A percentile compares a stretch with the other conserved stretches of the same genome.
Evolutionary conservation across 1,284 basidiomycete genomes (phyloP).

Genomic region (Leccinum cinnamomeum): DNA sequence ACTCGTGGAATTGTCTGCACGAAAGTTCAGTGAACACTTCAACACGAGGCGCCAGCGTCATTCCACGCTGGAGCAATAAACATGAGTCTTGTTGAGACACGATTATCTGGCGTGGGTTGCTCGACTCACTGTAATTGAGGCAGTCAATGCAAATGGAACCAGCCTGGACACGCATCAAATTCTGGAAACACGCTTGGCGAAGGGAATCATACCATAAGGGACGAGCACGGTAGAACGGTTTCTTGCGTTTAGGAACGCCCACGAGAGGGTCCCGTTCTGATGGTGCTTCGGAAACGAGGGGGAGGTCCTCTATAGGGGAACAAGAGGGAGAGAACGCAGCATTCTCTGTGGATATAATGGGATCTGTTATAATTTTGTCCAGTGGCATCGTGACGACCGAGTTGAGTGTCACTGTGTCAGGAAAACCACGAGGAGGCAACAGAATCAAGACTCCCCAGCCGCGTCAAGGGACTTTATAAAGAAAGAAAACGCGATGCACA

Average conservation of each 20-base stretch:
- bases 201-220: conserved; percentile 52
- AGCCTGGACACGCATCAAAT: conserved; percentile 47
- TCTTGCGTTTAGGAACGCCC: conserved; percentile 36
- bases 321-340: conserved; percentile 26
- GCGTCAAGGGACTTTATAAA: conserved; percentile 28
- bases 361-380: conserved; percentile 36
- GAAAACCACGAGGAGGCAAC: conserved; percentile 8
- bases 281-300: conserved; percentile 16
- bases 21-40: conserved; percentile 78
- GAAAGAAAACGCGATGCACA: conserved; percentile 24
- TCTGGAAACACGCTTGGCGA: conserved; percentile 12
- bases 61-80: conserved; percentile 55
- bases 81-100: not conserved
- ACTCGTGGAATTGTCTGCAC: conserved; percentile 55
- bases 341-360: conserved; percentile 38
- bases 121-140: conserved; percentile 59
- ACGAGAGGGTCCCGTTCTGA: conserved; percentile 32
- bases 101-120: not conserved
- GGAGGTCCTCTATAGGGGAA: conserved; percentile 24
- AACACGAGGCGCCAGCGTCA: conserved; percentile 75
- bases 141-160: conserved; percentile 69
- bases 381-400: conserved; percentile 23
- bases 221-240: conserved; percentile 66
- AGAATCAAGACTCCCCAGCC: conserved; percentile 1
- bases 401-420: not conserved